Conservation (phyloP, 1,284 basidiomycete species). For the Clitocybe nebularis region DNA sequence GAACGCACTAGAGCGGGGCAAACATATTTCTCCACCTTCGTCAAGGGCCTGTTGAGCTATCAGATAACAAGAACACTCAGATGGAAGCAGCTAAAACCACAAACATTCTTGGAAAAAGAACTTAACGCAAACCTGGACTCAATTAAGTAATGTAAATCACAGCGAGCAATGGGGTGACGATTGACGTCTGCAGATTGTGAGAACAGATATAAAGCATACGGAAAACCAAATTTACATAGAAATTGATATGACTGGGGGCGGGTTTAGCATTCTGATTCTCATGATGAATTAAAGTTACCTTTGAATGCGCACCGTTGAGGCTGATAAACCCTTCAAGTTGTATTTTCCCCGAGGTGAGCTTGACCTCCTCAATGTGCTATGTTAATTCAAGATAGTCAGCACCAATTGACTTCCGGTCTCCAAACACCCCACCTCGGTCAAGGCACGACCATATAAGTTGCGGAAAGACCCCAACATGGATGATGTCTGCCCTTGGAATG, state of each 20-base stretch:
- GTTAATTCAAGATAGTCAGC: no score
- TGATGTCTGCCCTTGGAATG: conserved; percentile 41
- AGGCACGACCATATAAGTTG: conserved; percentile 61
- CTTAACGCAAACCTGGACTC: conserved; percentile 64
- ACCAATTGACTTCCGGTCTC: no score
- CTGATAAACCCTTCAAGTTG: conserved; percentile 79
- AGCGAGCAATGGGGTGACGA: conserved; percentile 62
- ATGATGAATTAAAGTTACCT: conserved; percentile 37
- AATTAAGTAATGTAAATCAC: conserved; percentile 70
- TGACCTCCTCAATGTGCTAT: conserved; percentile 66
- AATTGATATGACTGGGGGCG: conserved; percentile 69
- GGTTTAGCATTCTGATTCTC: not conserved
- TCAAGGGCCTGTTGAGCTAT: conserved; percentile 75
- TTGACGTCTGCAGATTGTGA: conserved; percentile 66
- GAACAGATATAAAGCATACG: conserved; percentile 3
- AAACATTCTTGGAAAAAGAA: conserved; percentile 66
- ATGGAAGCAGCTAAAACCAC: conserved; percentile 13
- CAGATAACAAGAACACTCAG: no score
- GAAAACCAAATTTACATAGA: conserved; percentile 54
- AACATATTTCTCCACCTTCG: conserved; percentile 48
- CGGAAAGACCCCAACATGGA: conserved; percentile 62
- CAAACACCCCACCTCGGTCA: conserved; percentile 51
- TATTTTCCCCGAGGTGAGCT: conserved; percentile 45
- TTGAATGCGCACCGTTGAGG: conserved; percentile 68
- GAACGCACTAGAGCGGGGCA: conserved; percentile 44